Conservation (phyloP, 2,329 filamentous ascomycete species). For the Ascochyta pisi region DNA sequence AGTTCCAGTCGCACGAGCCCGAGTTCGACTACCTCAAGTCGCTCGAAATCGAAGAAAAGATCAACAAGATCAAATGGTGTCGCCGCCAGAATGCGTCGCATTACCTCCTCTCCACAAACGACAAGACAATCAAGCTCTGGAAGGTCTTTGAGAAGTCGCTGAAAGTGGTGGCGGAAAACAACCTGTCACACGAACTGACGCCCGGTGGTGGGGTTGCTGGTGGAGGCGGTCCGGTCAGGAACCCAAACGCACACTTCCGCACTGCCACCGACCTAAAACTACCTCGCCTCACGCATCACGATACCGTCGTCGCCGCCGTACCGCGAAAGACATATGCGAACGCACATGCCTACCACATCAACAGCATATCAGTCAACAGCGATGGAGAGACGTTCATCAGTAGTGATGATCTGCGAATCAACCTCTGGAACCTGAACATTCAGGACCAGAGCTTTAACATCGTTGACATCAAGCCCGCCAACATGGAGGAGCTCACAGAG, state of each 20-base stretch:
- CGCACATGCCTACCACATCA: conserved; percentile 99
- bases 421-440: conserved; percentile 98
- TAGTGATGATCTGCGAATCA: conserved; percentile 96
- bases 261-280: conserved; percentile 85
- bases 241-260: conserved; percentile 77
- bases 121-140: conserved; percentile 99
- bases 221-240: conserved; percentile 78
- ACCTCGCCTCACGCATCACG: conserved; percentile 94
- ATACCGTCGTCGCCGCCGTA: conserved; percentile 96
- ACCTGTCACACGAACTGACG: conserved; percentile 92
- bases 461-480: conserved; percentile 98
- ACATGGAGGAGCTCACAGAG: conserved; percentile 99
- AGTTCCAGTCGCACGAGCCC: conserved; percentile 99
- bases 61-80: conserved; percentile 99
- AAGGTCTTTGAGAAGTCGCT: conserved; percentile 99
- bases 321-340: conserved; percentile 97
- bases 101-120: conserved; percentile 97
- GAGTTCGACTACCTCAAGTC: conserved; percentile 99
- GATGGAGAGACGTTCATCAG: conserved; percentile 99
- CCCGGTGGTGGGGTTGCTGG: conserved; percentile 72
- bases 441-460: conserved; percentile 99
- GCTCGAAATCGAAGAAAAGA: conserved; percentile 99
- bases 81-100: conserved; percentile 97
- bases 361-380: conserved; percentile 99
- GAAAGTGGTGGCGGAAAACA: conserved; percentile 99